Percentiles rank a stretch among this genome's conserved stretches.
Evolutionary conservation across 1,284 basidiomycete genomes (phyloP).

Genomic region (Trichosporon sp.): DNA sequence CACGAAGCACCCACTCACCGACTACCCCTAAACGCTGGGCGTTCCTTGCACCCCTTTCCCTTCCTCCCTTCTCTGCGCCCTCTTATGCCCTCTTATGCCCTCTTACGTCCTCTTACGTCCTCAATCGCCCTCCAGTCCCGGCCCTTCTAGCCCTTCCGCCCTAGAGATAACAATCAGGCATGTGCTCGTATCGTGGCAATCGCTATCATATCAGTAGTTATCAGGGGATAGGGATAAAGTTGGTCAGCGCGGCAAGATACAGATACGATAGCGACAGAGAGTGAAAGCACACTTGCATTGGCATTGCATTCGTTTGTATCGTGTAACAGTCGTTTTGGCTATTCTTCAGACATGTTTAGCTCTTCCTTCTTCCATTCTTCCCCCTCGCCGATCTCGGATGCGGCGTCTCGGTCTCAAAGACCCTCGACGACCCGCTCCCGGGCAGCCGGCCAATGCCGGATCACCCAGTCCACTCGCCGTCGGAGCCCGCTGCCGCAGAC

Average conservation of each 20-base stretch:
- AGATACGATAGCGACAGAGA: background rate
- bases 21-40: background rate
- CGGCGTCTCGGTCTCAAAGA: no score
- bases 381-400: background rate
- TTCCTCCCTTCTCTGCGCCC: background rate
- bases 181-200: background rate
- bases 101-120: no score
- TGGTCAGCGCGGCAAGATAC: background rate
- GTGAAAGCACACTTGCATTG: background rate
- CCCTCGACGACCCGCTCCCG: no score
- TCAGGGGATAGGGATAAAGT: background rate
- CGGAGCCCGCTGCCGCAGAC: background rate
- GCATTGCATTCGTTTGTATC: background rate
- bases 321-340: background rate
- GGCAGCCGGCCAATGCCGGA: no score
- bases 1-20: background rate
- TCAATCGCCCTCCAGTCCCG: background rate
- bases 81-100: background rate
- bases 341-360: constrained; percentile 3
- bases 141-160: background rate
- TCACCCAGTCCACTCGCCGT: background rate
- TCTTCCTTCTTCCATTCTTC: background rate
- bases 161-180: background rate
- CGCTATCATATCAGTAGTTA: no score
- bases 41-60: background rate